These are phyloP conservation scores for Lepidium aucheri DNA, from an alignment of 345 rosid species.

Conservation along the genomic window DNA sequence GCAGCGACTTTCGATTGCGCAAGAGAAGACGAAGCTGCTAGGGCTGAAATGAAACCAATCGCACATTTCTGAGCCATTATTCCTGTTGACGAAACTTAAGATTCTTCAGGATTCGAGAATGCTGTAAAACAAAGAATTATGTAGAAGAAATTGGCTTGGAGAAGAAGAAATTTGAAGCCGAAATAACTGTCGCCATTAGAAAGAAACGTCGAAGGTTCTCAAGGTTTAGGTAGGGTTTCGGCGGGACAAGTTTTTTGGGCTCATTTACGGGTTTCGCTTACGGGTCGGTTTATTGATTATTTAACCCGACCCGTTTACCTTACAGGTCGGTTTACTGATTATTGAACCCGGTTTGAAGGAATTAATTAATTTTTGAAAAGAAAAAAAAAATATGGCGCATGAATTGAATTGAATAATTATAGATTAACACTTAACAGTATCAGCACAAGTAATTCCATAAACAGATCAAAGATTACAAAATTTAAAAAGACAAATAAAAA, in stretches of 20 bases:
- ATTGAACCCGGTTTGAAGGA: slow-evolving; percentile 4
- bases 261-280: background rate
- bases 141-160: slow-evolving; percentile 24
- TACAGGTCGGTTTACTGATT: background rate
- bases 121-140: background rate
- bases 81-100: background rate
- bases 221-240: slow-evolving; percentile 53
- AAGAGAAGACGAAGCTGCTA: slow-evolving; percentile 54
- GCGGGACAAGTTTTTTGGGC: slow-evolving; percentile 2
- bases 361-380: background rate
- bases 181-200: slow-evolving; percentile 14
- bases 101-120: slow-evolving; percentile 1
- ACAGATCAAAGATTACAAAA: slow-evolving; percentile 19
- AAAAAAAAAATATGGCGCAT: background rate
- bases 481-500: slow-evolving; percentile 10
- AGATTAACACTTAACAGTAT: slow-evolving; percentile 4
- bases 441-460: slow-evolving; percentile 3
- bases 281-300: too few species aligned
- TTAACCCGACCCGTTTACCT: too few species aligned
- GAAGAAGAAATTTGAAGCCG: slow-evolving; percentile 27
- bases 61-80: slow-evolving; percentile 60
- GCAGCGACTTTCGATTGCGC: slow-evolving; percentile 34
- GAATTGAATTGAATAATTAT: background rate
- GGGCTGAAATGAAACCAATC: slow-evolving; percentile 56
- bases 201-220: background rate